These are phyloP conservation scores for Pleurotus citrinopileatus DNA, from an alignment of 768 basidiomycete species.

Conservation along the genomic window DNA sequence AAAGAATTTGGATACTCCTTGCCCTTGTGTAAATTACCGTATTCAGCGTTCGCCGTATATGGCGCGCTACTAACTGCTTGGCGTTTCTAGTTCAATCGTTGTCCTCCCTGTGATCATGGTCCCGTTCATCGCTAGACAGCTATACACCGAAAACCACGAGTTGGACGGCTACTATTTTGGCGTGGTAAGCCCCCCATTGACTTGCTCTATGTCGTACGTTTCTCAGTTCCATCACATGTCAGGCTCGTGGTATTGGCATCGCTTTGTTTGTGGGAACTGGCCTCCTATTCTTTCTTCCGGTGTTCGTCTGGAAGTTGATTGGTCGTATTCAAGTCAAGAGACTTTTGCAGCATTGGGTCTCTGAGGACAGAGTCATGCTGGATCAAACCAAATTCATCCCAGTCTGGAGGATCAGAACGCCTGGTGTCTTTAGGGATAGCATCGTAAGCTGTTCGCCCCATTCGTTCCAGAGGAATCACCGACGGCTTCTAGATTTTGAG, in stretches of 20 bases:
- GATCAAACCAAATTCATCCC: conserved; percentile 27
- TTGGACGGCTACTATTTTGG: not conserved
- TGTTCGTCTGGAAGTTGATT: conserved; percentile 44
- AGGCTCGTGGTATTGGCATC: conserved; percentile 34
- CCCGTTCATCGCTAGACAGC: conserved; percentile 25
- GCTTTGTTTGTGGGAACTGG: conserved; percentile 34
- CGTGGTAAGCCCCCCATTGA: not conserved
- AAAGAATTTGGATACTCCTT: conserved; percentile 37
- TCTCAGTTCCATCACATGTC: conserved; percentile 13
- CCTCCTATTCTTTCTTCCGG: conserved; percentile 36
- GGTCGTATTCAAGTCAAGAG: conserved; percentile 36
- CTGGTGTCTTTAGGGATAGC: conserved; percentile 33
- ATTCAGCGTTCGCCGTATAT: no score
- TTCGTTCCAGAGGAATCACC: not conserved
- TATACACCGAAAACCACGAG: conserved; percentile 20
- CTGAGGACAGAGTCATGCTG: conserved; percentile 27
- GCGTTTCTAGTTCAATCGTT: conserved; percentile 33
- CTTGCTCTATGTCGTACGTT: not conserved
- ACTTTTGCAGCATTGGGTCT: conserved; percentile 38
- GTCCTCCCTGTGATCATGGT: conserved; percentile 38
- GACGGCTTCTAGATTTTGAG: conserved; percentile 29
- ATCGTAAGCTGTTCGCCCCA: conserved; percentile 26
- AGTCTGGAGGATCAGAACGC: conserved; percentile 38
- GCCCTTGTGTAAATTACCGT: conserved; percentile 35
- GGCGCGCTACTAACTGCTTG: not conserved